phyloP scores from a whole-genome alignment of 805 yeast species.

The Barnettozyma wickerhamii region DNA sequence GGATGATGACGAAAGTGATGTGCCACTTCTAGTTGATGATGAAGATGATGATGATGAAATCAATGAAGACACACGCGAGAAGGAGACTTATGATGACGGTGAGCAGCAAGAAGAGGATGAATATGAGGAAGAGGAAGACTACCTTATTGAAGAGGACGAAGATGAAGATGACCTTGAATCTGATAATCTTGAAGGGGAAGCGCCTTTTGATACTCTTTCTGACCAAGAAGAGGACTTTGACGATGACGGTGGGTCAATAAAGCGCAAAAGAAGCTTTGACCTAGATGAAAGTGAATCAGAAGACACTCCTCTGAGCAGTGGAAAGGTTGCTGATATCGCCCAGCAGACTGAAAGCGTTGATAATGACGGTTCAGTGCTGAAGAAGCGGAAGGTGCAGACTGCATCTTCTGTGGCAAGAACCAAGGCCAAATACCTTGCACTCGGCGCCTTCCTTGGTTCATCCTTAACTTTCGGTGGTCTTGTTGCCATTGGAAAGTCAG shows the following conservation, averaged over 20 bases:
- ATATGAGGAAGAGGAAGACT: no score
- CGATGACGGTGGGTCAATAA: constrained; percentile 8
- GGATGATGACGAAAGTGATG: no score
- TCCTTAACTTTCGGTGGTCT: constrained; percentile 12
- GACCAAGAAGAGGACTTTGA: constrained; percentile 2
- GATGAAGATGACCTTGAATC: neutral
- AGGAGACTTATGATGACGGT: no score
- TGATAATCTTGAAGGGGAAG: neutral
- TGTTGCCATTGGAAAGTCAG: constrained; percentile 8
- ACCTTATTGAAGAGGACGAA: no score
- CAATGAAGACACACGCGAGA: no score
- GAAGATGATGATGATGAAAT: no score
- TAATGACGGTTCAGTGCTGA: no score
- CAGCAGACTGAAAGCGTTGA: no score
- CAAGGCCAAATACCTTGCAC: constrained; percentile 5
- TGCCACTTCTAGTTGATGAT: no score
- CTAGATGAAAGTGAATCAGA: neutral
- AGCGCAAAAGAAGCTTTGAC: constrained; percentile 1
- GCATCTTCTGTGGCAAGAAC: neutral
- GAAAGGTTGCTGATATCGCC: no score
- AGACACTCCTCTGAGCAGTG: neutral
- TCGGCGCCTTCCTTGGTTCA: constrained; percentile 12
- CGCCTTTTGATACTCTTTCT: neutral
- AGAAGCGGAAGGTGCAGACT: no score
- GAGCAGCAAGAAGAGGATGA: no score